Base-by-base conservation (phyloP, 2,329 filamentous ascomycete species). In the Sclerotinia trifoliorum region DNA sequence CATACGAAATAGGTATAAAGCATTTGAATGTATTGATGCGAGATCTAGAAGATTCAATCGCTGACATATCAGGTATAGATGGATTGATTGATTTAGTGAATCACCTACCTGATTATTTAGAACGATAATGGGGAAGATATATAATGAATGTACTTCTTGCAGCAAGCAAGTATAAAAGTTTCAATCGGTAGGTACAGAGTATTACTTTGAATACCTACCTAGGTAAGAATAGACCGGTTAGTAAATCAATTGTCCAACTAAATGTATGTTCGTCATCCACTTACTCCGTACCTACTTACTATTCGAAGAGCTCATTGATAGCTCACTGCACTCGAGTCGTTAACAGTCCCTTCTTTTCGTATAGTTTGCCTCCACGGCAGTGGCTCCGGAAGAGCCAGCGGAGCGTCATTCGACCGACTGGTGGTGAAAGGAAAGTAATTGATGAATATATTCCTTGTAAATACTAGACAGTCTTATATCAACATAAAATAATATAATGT, bases 311-410 rank as follows among this genome's bases (percentile, higher is more conserved):
- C 19, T n/a, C 7, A 11, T n/a, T 7, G 52, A 55, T 35, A 55
- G 52, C 52, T 55, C 52, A 32, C 52, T 35, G 29, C 54, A 32
- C 54, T 56, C 19, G 54, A 56, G 35, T 17, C 15, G 39, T 42
- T 13, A 5, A 42, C 39, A 32, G 3, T 56, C 7, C 15, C 19
- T 21, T 5, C 52, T 32, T 24, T 24, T 51, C n/a, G 21, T 13
- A 35, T 55, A 55, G 52, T 55, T 29, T 55, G 19, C 52, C 52
- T 55, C 52, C 29, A 55, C 29, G 29, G 52, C 29, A 55, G 52
- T 35, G 29, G 52, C 52, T 35, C 52, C 52, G 17, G 6, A 29
- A 55, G 52, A 26, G 29, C 29, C 52, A 35, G 52, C 26, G 29
- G 52, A 55, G 52, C 52, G 52, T 55, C 52, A n/a, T 55, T 32